These are phyloP conservation scores for Cylindrodendrum hubeiense DNA, from an alignment of 2,329 filamentous ascomycete genomes.

Conservation along the genomic window DNA sequence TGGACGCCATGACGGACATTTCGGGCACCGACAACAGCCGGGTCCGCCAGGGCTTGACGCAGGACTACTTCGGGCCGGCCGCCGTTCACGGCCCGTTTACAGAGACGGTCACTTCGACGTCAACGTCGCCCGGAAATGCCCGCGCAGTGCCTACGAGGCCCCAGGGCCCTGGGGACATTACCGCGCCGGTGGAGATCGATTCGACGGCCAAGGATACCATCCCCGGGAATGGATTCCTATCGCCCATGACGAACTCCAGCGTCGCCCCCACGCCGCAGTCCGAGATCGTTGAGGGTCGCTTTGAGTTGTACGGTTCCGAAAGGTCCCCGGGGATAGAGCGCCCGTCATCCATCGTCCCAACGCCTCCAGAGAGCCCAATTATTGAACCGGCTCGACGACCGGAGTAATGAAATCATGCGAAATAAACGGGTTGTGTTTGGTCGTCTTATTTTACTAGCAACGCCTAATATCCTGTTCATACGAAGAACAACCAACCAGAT, in stretches of 20 bases:
- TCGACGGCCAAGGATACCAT: constrained; percentile 42
- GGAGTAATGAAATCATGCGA: constrained; percentile 21
- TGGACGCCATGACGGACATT: constrained; percentile 51
- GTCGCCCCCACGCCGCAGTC: constrained; percentile 37
- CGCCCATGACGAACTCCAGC: constrained; percentile 36
- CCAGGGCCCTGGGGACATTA: constrained; percentile 62
- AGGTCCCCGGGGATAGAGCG: constrained; percentile 13
- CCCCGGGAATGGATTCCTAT: constrained; percentile 29
- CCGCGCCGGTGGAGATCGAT: constrained; percentile 67
- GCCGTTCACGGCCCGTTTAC: constrained; percentile 62
- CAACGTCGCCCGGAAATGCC: constrained; percentile 48
- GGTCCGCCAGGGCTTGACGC: constrained; percentile 48
- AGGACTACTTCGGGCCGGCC: constrained; percentile 59
- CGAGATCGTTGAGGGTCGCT: constrained; percentile 49
- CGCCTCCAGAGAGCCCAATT: constrained; percentile 38
- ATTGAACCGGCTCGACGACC: constrained; percentile 21
- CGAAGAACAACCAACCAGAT: constrained; percentile 40
- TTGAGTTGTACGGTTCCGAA: constrained; percentile 60
- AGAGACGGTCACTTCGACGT: constrained; percentile 46
- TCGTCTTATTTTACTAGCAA: constrained; percentile 43
- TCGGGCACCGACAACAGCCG: constrained; percentile 39
- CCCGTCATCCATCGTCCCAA: constrained; percentile 41
- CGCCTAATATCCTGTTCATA: constrained; percentile 46
- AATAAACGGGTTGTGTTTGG: constrained; percentile 26
- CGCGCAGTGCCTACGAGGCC: constrained; percentile 59